These are phyloP conservation scores for Nowakowskiella sp. DNA, from an alignment of 192 early-diverging fungal genomes.

Conservation along the genomic window DNA sequence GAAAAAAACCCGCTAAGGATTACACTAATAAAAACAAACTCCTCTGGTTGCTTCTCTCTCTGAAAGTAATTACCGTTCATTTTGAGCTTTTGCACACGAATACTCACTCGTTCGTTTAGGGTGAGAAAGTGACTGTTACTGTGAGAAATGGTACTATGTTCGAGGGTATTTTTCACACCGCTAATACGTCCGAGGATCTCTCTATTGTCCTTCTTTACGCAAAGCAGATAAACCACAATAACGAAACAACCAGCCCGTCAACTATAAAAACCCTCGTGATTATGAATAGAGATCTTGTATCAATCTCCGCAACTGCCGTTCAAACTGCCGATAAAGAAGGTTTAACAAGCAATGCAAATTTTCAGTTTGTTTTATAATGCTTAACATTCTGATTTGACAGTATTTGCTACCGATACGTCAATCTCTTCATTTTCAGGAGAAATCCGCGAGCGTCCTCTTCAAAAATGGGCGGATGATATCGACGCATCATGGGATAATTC, in stretches of 20 bases:
- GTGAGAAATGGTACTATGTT: conserved; percentile 50
- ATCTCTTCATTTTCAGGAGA: conserved; percentile 64
- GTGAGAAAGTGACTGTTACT: conserved; percentile 51
- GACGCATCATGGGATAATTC: conserved; percentile 16
- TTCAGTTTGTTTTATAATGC: background rate
- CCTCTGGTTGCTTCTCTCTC: too few species aligned
- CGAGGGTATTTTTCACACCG: conserved; percentile 63
- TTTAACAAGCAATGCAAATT: conserved; percentile 39
- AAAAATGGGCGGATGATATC: conserved; percentile 76
- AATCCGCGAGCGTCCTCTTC: conserved; percentile 70
- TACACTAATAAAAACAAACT: too few species aligned
- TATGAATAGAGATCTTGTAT: conserved; percentile 55
- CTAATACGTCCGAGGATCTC: conserved; percentile 51
- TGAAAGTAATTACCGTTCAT: too few species aligned
- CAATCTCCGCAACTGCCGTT: conserved; percentile 40
- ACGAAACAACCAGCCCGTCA: background rate
- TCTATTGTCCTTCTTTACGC: conserved; percentile 58
- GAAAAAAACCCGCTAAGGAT: too few species aligned
- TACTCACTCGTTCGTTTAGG: too few species aligned
- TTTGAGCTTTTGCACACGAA: too few species aligned
- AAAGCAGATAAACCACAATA: conserved; percentile 9
- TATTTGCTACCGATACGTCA: conserved; percentile 65
- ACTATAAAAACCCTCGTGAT: conserved; percentile 48
- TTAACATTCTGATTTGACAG: background rate
- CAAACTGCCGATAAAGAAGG: conserved; percentile 44